Conservation (phyloP, 108 stramenopile genomes). For the Licmophora abbreviata region DNA sequence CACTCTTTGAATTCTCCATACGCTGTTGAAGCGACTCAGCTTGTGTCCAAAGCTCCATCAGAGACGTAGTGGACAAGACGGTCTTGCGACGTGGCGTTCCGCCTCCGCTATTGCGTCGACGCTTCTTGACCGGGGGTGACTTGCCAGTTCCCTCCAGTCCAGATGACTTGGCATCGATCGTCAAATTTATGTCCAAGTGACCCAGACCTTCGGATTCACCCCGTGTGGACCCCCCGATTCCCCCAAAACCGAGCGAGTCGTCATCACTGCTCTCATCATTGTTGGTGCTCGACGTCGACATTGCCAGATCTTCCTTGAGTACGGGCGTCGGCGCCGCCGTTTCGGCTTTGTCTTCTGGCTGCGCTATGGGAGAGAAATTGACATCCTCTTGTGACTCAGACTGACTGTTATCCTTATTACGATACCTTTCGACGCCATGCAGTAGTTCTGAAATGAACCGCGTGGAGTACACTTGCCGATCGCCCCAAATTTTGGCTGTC, state of each 20-base stretch:
- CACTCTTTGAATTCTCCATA: slow-evolving; percentile 18
- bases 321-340: background rate
- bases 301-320: background rate
- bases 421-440: slow-evolving; percentile 54
- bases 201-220: slow-evolving; percentile 15
- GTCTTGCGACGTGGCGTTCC: slow-evolving; percentile 9
- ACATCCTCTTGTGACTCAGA: background rate
- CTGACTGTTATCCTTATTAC: slow-evolving; percentile 20
- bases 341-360: background rate
- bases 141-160: background rate
- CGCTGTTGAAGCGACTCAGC: slow-evolving; percentile 17
- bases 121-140: background rate
- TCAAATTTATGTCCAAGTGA: slow-evolving; percentile 6
- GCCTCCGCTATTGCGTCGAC: background rate
- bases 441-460: slow-evolving; percentile 73
- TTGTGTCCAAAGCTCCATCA: slow-evolving; percentile 39
- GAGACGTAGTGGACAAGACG: slow-evolving; percentile 23
- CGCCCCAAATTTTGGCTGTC: slow-evolving; percentile 84
- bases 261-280: slow-evolving; percentile 43
- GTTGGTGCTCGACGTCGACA: slow-evolving; percentile 10
- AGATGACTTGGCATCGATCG: slow-evolving; percentile 4
- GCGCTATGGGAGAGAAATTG: slow-evolving; percentile 1
- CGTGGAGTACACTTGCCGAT: slow-evolving; percentile 62
- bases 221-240: too few species aligned
- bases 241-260: too few species aligned